Evolutionary conservation across 148 eudicot genomes (phyloP), one percentile per base, ranked within the genome.

Genomic region (Heliamphora exappendiculata): DNA sequence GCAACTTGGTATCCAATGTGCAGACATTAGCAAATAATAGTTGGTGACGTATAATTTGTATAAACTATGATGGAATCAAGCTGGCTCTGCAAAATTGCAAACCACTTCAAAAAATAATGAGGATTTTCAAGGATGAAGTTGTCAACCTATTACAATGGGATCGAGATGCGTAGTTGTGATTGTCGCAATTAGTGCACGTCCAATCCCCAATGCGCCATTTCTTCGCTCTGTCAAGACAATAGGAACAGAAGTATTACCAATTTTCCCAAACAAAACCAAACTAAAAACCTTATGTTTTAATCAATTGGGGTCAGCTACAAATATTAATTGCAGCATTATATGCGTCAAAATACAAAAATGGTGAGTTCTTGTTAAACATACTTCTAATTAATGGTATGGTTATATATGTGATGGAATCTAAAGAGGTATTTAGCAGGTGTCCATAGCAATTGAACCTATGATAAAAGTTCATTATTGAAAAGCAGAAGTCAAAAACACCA

Each of bases 121-220:
- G 57, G 29, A 1, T 5, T n/a, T 42, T 64, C 55, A 65, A 65
- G 73, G 33, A 71, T 26, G n/a, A 75, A 4, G 3, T 47, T 22
- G 22, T 67, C 87, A 53, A 88, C 93, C 88, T 89, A 67, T 88
- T 89, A 74, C 89, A 91, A 60, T 88, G 76, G 37, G 84, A 76
- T 78, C 93, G 84, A 55, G 93, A 89, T 60, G 91, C 93, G 82
- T 88, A 91, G 50, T 91, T 91, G 82, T 91, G 96, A 76, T 89
- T 89, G 78, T 81, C 80, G 73, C 93, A 91, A 62, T 81, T 89
- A 37, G 86, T 78, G 81, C 93, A 89, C 91, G 86, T 89, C 93
- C 96, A 91, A 76, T 89, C 93, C 62, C 93, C 91, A 37, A 86
- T 86, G 28, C 87, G 89, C 91, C 96, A 88, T 73, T 89, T 90